A percentile compares a stretch with the other conserved stretches of the same genome.
Conservation (phyloP, 257 asterid genomes). For the Solanum bulbocastanum region DNA sequence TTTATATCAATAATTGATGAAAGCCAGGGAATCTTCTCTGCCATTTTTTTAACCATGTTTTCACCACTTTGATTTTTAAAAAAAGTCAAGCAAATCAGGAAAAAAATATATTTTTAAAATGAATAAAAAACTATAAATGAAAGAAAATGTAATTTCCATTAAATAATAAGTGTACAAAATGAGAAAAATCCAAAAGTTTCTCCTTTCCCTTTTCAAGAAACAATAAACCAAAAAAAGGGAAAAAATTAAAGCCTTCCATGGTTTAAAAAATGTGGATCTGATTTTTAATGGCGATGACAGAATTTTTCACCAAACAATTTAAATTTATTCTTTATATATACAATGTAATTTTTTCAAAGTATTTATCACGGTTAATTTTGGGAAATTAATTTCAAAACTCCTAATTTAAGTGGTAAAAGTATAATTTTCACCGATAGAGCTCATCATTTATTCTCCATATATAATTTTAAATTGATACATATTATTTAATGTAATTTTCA, state of each 20-base stretch:
- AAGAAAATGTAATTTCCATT: not conserved
- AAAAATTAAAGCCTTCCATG: not conserved
- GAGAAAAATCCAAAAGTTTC: not conserved
- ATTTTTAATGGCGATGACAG: not conserved
- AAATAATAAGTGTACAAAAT: not conserved
- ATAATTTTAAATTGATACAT: not conserved
- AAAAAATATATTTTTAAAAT: not conserved
- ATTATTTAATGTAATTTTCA: not conserved
- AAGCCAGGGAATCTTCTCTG: slow-evolving; percentile 44
- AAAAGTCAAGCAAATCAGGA: not conserved
- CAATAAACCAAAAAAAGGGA: not conserved
- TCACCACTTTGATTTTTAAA: slow-evolving; percentile 6
- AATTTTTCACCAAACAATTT: not conserved
- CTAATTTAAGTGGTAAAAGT: not conserved
- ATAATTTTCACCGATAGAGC: not conserved
- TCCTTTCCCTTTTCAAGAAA: not conserved
- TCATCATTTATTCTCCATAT: not conserved
- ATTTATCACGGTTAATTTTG: not conserved
- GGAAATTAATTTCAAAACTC: not conserved
- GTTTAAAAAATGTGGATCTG: not conserved
- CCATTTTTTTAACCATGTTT: slow-evolving; percentile 17
- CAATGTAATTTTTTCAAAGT: not conserved
- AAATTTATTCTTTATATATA: too few relatives aligned
- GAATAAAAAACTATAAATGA: not conserved
- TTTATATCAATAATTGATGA: slow-evolving; percentile 28